A percentile compares a stretch with the other conserved stretches of the same genome.
These are phyloP conservation scores for Syncephalastrum racemosum DNA, from an alignment of 371 early-diverging fungal genomes.

Conservation along the genomic window DNA sequence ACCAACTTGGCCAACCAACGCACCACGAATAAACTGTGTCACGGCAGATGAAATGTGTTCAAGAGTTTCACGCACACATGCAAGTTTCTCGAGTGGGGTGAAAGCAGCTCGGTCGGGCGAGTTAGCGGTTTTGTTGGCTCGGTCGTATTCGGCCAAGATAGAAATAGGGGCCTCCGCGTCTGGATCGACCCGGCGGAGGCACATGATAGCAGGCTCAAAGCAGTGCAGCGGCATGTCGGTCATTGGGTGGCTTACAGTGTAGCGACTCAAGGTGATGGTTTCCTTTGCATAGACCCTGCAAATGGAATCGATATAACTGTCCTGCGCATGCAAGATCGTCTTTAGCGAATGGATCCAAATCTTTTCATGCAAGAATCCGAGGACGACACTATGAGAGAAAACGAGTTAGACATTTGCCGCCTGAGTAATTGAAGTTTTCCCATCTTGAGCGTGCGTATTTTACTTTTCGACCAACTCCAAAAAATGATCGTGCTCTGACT, in stretches of 20 bases:
- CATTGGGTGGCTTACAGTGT: conserved; percentile 41
- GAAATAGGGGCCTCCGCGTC: conserved; percentile 18
- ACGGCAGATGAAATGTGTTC: conserved; percentile 43
- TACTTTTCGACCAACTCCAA: conserved; percentile 65
- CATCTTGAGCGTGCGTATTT: conserved; percentile 9
- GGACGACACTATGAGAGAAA: conserved; percentile 44
- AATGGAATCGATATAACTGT: conserved; percentile 36
- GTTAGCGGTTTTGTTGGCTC: conserved; percentile 8
- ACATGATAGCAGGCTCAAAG: conserved; percentile 32
- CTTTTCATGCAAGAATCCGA: conserved; percentile 61
- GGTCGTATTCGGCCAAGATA: conserved; percentile 11
- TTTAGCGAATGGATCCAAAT: conserved; percentile 59
- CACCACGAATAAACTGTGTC: conserved; percentile 20
- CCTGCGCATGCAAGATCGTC: conserved; percentile 42
- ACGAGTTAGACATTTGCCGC: conserved; percentile 4
- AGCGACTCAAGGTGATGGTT: conserved; percentile 33
- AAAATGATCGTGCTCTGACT: conserved; percentile 56
- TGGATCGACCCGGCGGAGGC: conserved; percentile 33
- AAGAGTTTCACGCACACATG: conserved; percentile 35
- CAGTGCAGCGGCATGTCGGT: conserved; percentile 39
- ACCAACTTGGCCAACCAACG: conserved; percentile 1
- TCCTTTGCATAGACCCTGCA: conserved; percentile 33
- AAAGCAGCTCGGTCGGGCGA: conserved; percentile 27
- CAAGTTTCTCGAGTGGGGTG: conserved; percentile 51
- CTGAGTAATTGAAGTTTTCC: too few species aligned